Base-by-base conservation (phyloP, 169 alveolate species). In the Cryptosporidium viatorum region DNA sequence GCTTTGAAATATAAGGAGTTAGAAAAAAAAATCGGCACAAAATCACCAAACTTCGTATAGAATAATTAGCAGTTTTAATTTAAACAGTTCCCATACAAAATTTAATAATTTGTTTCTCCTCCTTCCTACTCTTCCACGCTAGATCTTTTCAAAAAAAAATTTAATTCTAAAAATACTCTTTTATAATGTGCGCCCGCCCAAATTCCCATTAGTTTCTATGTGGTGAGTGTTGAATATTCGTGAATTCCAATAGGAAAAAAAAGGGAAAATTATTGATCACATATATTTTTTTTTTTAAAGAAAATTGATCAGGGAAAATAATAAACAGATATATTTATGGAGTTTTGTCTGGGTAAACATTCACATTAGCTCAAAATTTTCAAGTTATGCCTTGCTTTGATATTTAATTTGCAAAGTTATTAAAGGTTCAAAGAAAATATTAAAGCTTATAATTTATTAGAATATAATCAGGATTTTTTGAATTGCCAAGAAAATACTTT, bases 191-290 rank as follows among this genome's bases (percentile, higher is more conserved):
- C 5, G 35, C 67, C 67, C 67, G 67, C 67, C 67, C 67, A 55
- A 55, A 26, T 55, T 55, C 51, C 2, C 1, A 23, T 55, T 55
- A n/a, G 29, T 55, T 55, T 55, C 67, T 55, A 55, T 55, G 67
- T 55, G 67, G 67, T 55, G 67, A n/a, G 67, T 55, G 67, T 37
- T n/a, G 21, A 41, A 55, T 55, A 55, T 9, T n/a, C 21, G 39
- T 26, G 67, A 55, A 55, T 55, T 9, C 48, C 48, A 55, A n/a
- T 21, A 55, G 14, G 23, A 55, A 55, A 55, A 8, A 55, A 23
- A n/a, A n/a, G n/a, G n/a, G n/a, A n/a, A n/a, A n/a, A n/a, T n/a
- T n/a, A n/a, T n/a, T n/a, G 55, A 48, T 48, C 14, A 26, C 67
- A n/a, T 8, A 55, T 55, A n/a, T n/a, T n/a, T n/a, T n/a, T n/a